Percentiles rank a stretch among this genome's conserved stretches.
These are phyloP conservation scores for Pseudopithomyces chartarum DNA, from an alignment of 2,329 filamentous ascomycete species.

Conservation along the genomic window DNA sequence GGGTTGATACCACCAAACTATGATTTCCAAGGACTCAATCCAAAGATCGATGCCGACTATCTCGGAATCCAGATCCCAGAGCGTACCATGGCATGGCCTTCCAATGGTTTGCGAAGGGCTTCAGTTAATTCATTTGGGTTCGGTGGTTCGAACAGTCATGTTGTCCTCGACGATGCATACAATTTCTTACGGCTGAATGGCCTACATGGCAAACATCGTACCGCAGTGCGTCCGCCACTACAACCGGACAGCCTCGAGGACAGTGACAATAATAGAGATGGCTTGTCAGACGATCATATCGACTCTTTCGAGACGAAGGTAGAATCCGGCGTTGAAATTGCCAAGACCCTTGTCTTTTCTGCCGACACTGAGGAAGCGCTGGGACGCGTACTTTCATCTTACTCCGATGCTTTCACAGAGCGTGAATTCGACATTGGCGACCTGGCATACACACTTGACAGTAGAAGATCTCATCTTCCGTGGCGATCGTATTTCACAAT, in stretches of 20 bases:
- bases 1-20: conserved; percentile 33
- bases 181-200: conserved; percentile 2
- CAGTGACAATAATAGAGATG: neutral
- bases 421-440: neutral
- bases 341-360: neutral
- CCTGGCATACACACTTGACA: neutral
- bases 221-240: neutral
- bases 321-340: neutral
- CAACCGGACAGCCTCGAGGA: neutral
- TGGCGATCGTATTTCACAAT: neutral
- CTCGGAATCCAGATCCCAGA: conserved; percentile 12
- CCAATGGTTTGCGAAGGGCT: conserved; percentile 8
- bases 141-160: conserved; percentile 27
- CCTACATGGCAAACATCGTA: conserved; percentile 1
- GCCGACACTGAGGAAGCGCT: neutral
- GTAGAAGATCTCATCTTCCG: neutral
- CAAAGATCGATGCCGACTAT: conserved; percentile 12
- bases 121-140: conserved; percentile 26
- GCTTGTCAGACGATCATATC: neutral
- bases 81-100: conserved; percentile 22
- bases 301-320: neutral
- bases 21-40: conserved; percentile 11
- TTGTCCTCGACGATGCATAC: conserved; percentile 21
- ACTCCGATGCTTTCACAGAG: neutral
- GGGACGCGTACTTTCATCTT: neutral